A percentile compares a stretch with the other conserved stretches of the same genome.
Evolutionary conservation across 768 basidiomycete genomes (phyloP).

Genomic region (Hypsizygus marmoreus): DNA sequence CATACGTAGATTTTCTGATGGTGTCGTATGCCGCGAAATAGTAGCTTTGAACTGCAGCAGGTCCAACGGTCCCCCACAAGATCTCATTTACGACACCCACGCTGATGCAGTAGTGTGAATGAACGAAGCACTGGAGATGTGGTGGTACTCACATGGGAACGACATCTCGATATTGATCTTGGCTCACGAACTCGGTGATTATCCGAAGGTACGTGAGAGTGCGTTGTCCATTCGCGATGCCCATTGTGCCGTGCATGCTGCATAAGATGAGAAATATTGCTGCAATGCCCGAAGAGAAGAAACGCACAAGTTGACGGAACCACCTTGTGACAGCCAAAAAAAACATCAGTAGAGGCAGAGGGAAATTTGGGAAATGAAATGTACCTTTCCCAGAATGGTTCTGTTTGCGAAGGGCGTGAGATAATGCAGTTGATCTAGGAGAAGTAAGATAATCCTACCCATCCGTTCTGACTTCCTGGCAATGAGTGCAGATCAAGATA

Average conservation of each 20-base stretch:
- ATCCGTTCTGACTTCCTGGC: constrained; percentile 80
- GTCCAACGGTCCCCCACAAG: constrained; percentile 51
- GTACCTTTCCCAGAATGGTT: constrained; percentile 38
- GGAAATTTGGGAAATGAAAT: not conserved
- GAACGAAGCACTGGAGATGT: constrained; percentile 2
- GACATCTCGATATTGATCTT: constrained; percentile 50
- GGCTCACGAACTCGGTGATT: constrained; percentile 78
- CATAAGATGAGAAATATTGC: constrained; percentile 2
- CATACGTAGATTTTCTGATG: constrained; percentile 44
- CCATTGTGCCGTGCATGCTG: constrained; percentile 65
- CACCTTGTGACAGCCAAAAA: constrained; percentile 4
- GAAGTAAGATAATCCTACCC: constrained; percentile 3
- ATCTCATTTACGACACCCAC: constrained; percentile 62
- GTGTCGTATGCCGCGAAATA: constrained; percentile 50
- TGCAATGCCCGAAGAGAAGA: constrained; percentile 42
- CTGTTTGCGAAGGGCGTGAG: constrained; percentile 22
- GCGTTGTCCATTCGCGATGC: constrained; percentile 82
- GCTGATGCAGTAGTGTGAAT: constrained; percentile 8
- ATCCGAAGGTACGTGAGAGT: constrained; percentile 76
- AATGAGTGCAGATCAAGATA: constrained; percentile 78
- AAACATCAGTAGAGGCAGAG: not conserved
- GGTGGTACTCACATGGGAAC: constrained; percentile 25
- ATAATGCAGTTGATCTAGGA: not conserved
- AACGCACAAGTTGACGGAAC: constrained; percentile 15
- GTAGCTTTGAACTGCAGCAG: constrained; percentile 56